phyloP scores from a whole-genome alignment of 2,329 filamentous ascomycete genomes.

The Sporothrix globosa region DNA sequence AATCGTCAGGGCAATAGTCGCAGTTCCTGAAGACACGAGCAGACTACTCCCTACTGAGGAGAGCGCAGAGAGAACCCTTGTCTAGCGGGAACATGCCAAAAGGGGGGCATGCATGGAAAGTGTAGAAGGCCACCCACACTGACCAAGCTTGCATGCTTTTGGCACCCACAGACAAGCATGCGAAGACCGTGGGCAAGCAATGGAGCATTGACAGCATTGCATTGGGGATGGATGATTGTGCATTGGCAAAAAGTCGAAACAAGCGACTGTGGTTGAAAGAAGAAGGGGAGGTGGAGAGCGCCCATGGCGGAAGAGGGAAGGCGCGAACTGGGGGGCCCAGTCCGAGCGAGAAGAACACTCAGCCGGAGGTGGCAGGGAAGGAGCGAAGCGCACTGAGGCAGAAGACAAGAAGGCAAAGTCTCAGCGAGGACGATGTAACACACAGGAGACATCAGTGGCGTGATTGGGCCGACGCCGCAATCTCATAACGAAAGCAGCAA shows the following conservation, averaged over 20 bases:
- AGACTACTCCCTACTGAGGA: neutral
- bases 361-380: neutral
- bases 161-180: too few relatives aligned
- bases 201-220: slow-evolving; percentile 3
- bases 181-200: too few relatives aligned
- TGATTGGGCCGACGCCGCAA: too few relatives aligned
- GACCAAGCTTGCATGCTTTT: neutral
- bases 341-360: neutral
- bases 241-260: slow-evolving; percentile 2
- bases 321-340: neutral
- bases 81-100: slow-evolving; percentile 22
- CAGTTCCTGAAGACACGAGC: neutral
- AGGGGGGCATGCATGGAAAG: slow-evolving; percentile 16
- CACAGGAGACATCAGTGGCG: too few relatives aligned
- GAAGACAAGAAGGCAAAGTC: neutral
- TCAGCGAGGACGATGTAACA: too few relatives aligned
- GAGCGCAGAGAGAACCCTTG: neutral
- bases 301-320: neutral
- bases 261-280: neutral
- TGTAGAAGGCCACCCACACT: neutral
- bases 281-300: neutral
- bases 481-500: neutral
- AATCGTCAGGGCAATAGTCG: neutral
- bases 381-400: neutral
- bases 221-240: slow-evolving; percentile 4